These are phyloP conservation scores for Fusarium redolens DNA, from an alignment of 2,329 filamentous ascomycete species.

Conservation along the genomic window DNA sequence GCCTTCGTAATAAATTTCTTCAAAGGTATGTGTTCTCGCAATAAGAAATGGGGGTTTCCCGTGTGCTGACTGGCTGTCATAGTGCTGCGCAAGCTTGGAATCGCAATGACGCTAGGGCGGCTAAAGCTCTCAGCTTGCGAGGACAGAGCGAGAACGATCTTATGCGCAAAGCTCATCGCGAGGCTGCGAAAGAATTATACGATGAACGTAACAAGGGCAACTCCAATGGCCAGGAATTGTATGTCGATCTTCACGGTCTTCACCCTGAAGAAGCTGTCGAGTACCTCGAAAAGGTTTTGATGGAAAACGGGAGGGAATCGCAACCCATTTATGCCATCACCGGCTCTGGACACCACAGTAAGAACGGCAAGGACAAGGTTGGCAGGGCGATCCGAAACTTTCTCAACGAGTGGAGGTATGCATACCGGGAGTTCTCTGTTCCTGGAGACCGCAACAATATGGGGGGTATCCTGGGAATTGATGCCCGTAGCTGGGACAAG, in stretches of 20 bases:
- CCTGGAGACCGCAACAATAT: constrained; percentile 88
- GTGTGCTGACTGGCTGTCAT: constrained; percentile 9
- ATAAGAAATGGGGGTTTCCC: not conserved
- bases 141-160: constrained; percentile 97
- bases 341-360: constrained; percentile 95
- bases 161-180: constrained; percentile 96
- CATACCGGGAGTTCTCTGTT: constrained; percentile 95
- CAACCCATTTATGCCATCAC: constrained; percentile 94
- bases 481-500: constrained; percentile 75
- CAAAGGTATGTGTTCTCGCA: constrained; percentile 74
- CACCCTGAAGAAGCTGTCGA: constrained; percentile 97
- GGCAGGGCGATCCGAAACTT: constrained; percentile 92
- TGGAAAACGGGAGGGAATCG: constrained; percentile 80
- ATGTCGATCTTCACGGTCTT: constrained; percentile 97
- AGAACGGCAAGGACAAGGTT: constrained; percentile 99
- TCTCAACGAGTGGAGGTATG: constrained; percentile 94
- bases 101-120: constrained; percentile 93
- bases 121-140: constrained; percentile 92
- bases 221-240: constrained; percentile 76
- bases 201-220: constrained; percentile 88
- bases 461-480: constrained; percentile 80
- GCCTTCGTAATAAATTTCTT: constrained; percentile 94
- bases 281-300: constrained; percentile 87
- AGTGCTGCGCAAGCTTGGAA: constrained; percentile 99
- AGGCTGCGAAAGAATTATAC: constrained; percentile 91